A percentile compares a stretch with the other conserved stretches of the same genome.
phyloP scores from a whole-genome alignment of 2,329 filamentous ascomycete genomes.

The Sporothrix pseudoabietina region DNA sequence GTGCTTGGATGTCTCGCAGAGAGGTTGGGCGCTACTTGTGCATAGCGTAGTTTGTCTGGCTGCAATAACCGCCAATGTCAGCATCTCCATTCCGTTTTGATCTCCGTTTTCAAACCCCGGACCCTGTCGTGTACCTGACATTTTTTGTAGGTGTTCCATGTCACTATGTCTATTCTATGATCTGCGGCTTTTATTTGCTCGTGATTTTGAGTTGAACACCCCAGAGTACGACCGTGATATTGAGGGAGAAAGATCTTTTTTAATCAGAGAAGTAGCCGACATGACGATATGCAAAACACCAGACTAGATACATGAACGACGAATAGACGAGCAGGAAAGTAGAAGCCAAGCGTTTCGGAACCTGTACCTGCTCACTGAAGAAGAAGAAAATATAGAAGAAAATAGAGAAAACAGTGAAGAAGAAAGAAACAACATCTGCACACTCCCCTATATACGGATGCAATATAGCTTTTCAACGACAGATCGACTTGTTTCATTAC shows the following conservation, averaged over 20 bases:
- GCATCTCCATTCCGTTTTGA: neutral
- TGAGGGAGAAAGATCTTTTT: neutral
- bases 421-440: neutral
- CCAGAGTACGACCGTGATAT: constrained; percentile 10
- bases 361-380: neutral
- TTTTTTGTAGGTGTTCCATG: neutral
- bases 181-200: neutral
- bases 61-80: constrained; percentile 9
- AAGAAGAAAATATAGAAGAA: neutral
- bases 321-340: neutral
- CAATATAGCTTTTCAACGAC: neutral
- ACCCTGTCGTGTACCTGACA: neutral
- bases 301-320: neutral
- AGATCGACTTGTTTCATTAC: neutral
- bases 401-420: neutral
- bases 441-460: neutral
- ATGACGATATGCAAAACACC: constrained; percentile 12
- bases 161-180: neutral
- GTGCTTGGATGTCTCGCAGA: neutral
- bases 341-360: neutral
- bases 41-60: neutral
- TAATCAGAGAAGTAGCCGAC: neutral
- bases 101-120: neutral
- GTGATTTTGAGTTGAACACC: constrained; percentile 4
- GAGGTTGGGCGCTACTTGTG: constrained; percentile 1